Base-by-base conservation (phyloP, 2,329 filamentous ascomycete species). In the Scorias spongiosa region DNA sequence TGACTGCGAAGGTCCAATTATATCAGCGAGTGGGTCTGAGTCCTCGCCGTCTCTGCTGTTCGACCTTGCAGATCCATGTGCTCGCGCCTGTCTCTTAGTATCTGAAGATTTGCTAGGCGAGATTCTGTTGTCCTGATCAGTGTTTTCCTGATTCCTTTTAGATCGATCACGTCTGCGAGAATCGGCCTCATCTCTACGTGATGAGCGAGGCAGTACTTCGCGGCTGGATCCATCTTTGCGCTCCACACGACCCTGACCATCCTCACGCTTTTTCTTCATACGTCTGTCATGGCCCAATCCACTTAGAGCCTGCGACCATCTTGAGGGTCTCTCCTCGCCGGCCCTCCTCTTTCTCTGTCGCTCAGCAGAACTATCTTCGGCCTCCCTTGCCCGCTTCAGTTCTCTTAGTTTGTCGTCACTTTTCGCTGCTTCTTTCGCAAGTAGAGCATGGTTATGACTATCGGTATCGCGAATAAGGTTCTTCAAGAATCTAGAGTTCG, bases 401-500 rank as follows among this genome's bases (percentile, higher is more conserved):
- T 71, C 68, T 51, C 75, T 74, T 44, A 93, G 71, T 15, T 85
- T 78, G 3, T 78, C 78, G 48, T 73, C 72, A 0, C 86, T 79
- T 51, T 96, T 88, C 40, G 82, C 78, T 20, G 80, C 79, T 61
- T 96, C 89, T 57, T 81, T 93, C 1, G 83, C 84, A 14, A 86
- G 75, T 28, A 96, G 69, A 1, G 85, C 83, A 18, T 83, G 78
- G 71, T 98, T 98, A 64, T 98, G 89, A 43, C 65, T 81, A 54
- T 93, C 83, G 8, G 86, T 93, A 52, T 91, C 83, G 49, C 81
- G 82, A 48, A 98, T 85, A 45, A 96, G 84, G 55, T 91, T 82
- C 46, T 80, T 80, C 37, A 98, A 67, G 59, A 96, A 96, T 29
- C 83, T 76, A 0, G 84, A 95, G 56, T 98, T 96, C 2, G 89